Evolutionary conservation across 768 basidiomycete genomes (phyloP), one percentile per base, ranked within the genome.

Genomic region (Clathrus columnatus): DNA sequence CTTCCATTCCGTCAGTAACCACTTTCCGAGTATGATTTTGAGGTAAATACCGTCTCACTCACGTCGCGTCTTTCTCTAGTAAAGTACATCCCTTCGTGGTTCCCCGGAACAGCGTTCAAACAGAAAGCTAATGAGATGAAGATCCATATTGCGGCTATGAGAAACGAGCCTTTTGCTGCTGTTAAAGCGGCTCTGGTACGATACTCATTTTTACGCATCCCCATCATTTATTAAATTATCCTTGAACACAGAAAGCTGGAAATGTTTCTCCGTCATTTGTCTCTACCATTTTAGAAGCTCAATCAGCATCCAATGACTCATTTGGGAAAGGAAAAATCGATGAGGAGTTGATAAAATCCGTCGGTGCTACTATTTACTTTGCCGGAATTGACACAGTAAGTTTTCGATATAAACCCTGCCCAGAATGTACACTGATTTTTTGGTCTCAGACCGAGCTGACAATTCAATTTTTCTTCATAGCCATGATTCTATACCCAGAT

Each of bases 151-250:
- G 64, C 58, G 62, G 57, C 59, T 62, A 57, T 70, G 69, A 55
- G 65, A 68, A 50, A 65, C 61, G 30, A 61, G 63, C 57, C 68
- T 66, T 58, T 75, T 69, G 24, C 67, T 47, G 76, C 73, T 74
- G 76, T 76, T 26, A 76, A 77, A 57, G 57, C 70, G 47, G 61
- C 63, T 21, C 60, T 74, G 58, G 75, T 68, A 45, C 26, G 62
- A 14, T 5, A 20, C 36, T 20, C 7, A 5, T 36, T 41, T 30
- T 5, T 32, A 14, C 14, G 30, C 14, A 32, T 7, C 14, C 14
- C 50, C 14, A 41, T 51, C 21, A 11, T 30, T 17, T 5, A 28
- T 16, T 5, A 36, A 11, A 6, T 29, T 5, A n/a, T n/a, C n/a
- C n/a, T n/a, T n/a, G n/a, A n/a, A n/a, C n/a, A 55, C 14, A 32